These are phyloP conservation scores for Scolecobasidium constrictum DNA, from an alignment of 2,329 filamentous ascomycete species.

Conservation along the genomic window DNA sequence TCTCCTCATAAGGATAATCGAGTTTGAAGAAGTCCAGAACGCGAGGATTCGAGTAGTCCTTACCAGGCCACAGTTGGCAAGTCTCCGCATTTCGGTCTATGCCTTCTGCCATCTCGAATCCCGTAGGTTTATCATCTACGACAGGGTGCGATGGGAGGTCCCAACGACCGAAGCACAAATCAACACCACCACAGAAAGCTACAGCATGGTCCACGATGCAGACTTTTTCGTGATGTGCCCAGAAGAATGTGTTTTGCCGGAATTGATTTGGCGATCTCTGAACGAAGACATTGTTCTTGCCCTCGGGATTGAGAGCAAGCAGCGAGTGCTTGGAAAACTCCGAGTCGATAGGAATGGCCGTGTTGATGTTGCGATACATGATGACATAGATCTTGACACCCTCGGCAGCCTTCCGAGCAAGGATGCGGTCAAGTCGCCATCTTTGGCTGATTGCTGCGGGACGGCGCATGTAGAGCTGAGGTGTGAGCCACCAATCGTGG, in stretches of 20 bases:
- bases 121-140: slow-evolving; percentile 87
- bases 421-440: slow-evolving; percentile 84
- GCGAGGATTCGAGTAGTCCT: slow-evolving; percentile 95
- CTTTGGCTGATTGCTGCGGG: slow-evolving; percentile 95
- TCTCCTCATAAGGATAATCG: slow-evolving; percentile 92
- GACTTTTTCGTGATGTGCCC: slow-evolving; percentile 98
- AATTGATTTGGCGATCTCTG: slow-evolving; percentile 95
- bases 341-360: slow-evolving; percentile 93
- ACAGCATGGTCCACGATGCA: slow-evolving; percentile 93
- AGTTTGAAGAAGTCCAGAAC: slow-evolving; percentile 92
- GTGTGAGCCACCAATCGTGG: slow-evolving; percentile 98
- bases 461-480: slow-evolving; percentile 87
- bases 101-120: slow-evolving; percentile 67
- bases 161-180: slow-evolving; percentile 95
- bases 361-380: slow-evolving; percentile 94
- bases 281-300: slow-evolving; percentile 67
- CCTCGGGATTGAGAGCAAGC: slow-evolving; percentile 72
- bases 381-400: slow-evolving; percentile 98
- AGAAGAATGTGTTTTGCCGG: slow-evolving; percentile 98
- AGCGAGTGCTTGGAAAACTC: slow-evolving; percentile 97
- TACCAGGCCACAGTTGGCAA: slow-evolving; percentile 92
- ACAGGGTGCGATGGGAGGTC: slow-evolving; percentile 89
- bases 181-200: slow-evolving; percentile 89
- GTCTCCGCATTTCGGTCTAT: slow-evolving; percentile 81
- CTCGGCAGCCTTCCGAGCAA: slow-evolving; percentile 89